Conservation (phyloP, 2,329 filamentous ascomycete species). For the Aspergillus unguis region DNA sequence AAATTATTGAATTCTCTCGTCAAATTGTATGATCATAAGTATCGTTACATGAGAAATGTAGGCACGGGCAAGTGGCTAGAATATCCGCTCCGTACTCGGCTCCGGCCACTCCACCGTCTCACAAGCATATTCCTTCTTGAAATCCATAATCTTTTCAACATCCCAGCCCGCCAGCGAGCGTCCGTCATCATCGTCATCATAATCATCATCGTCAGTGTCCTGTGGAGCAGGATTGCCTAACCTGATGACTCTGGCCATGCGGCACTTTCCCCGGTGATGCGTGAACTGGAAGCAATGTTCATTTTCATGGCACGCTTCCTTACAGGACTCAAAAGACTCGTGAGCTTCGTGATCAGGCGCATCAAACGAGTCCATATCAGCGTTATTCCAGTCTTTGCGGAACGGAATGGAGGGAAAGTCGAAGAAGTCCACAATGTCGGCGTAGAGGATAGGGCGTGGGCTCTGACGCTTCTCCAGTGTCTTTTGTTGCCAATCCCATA, state of each 20-base stretch:
- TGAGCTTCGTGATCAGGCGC: slow-evolving; percentile 27
- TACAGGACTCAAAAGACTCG: slow-evolving; percentile 29
- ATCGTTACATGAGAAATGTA: neutral
- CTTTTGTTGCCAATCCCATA: slow-evolving; percentile 1
- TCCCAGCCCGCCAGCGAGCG: slow-evolving; percentile 28
- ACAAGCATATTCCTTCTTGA: slow-evolving; percentile 19
- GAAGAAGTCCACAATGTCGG: slow-evolving; percentile 32
- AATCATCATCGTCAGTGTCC: neutral
- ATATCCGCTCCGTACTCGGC: slow-evolving; percentile 14
- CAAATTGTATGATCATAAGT: neutral
- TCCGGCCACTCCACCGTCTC: slow-evolving; percentile 11
- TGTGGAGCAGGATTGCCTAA: slow-evolving; percentile 18
- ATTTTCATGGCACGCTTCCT: slow-evolving; percentile 23
- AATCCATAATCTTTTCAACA: slow-evolving; percentile 24
- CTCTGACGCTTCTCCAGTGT: neutral
- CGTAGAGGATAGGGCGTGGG: slow-evolving; percentile 13
- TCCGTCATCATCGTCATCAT: neutral
- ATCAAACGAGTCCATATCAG: slow-evolving; percentile 32
- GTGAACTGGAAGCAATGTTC: slow-evolving; percentile 27
- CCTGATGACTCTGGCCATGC: slow-evolving; percentile 24
- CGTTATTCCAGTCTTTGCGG: slow-evolving; percentile 35
- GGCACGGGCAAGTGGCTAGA: neutral
- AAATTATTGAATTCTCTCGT: neutral
- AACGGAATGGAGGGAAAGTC: slow-evolving; percentile 20
- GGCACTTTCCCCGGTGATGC: slow-evolving; percentile 22